phyloP scores from a whole-genome alignment of 2,329 filamentous ascomycete species.

The Fusarium sp. region DNA sequence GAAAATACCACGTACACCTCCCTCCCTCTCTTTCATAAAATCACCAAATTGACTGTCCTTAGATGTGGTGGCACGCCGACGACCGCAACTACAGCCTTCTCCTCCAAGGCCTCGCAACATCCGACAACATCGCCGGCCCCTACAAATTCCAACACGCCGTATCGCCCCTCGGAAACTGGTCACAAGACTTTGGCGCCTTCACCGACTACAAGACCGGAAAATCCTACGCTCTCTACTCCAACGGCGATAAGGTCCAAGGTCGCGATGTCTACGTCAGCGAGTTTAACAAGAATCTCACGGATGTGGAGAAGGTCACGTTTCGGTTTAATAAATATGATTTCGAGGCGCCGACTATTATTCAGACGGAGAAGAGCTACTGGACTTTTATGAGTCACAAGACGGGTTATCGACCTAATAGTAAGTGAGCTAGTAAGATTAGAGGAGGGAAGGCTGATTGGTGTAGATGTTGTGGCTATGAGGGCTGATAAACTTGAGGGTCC shows the following conservation, averaged over 20 bases:
- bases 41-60: background rate
- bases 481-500: conserved; percentile 57
- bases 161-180: conserved; percentile 67
- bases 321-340: conserved; percentile 67
- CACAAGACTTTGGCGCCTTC: conserved; percentile 68
- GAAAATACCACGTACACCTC: conserved; percentile 62
- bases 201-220: conserved; percentile 65
- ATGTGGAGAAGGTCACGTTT: conserved; percentile 59
- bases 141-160: conserved; percentile 63
- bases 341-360: conserved; percentile 67
- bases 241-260: conserved; percentile 62
- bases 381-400: conserved; percentile 70
- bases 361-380: conserved; percentile 67
- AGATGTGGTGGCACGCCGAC: conserved; percentile 70
- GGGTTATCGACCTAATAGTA: conserved; percentile 66
- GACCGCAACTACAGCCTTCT: conserved; percentile 64
- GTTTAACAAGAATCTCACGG: conserved; percentile 61
- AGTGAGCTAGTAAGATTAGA: accelerated
- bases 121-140: conserved; percentile 60
- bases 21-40: accelerated
- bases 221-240: conserved; percentile 66
- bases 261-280: conserved; percentile 65
- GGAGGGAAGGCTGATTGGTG: background rate
- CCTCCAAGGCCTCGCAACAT: conserved; percentile 63
- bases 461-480: conserved; percentile 62